phyloP scores from a whole-genome alignment of 352 stramenopile species.

The Blastocystis sp. region DNA sequence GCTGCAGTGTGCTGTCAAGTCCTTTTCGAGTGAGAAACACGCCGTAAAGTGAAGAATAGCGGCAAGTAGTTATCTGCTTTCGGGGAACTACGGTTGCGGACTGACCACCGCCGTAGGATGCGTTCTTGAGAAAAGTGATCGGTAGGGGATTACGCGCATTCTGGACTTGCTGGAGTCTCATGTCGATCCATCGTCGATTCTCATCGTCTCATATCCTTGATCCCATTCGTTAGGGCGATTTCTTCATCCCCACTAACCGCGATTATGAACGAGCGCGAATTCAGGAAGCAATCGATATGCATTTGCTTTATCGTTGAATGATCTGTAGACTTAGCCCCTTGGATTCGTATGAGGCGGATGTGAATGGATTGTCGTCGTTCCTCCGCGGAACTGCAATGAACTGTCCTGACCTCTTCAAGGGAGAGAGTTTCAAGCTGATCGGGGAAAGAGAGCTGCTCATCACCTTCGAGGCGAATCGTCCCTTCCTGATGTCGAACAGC shows the following conservation, averaged over 20 bases:
- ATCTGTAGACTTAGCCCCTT: conserved; percentile 24
- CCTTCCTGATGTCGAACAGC: conserved; percentile 24
- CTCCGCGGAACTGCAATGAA: not conserved
- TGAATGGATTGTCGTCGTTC: conserved; percentile 15
- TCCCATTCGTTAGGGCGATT: not conserved
- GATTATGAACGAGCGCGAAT: conserved; percentile 34
- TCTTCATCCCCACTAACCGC: conserved; percentile 43
- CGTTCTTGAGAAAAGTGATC: not conserved
- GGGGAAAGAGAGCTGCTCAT: conserved; percentile 23
- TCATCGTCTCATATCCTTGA: conserved; percentile 49
- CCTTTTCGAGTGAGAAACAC: not conserved
- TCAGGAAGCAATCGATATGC: conserved; percentile 52
- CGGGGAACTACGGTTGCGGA: not conserved
- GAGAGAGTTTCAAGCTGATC: conserved; percentile 8
- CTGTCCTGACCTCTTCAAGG: conserved; percentile 28
- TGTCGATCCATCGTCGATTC: conserved; percentile 54
- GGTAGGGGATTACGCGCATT: conserved; percentile 45
- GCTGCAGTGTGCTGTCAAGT: not conserved
- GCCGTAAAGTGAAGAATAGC: not conserved
- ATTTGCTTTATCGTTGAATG: not conserved
- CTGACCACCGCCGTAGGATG: not conserved
- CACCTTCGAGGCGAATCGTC: conserved; percentile 42
- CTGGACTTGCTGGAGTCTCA: conserved; percentile 22
- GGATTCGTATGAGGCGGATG: conserved; percentile 28
- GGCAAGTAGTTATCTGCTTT: not conserved